Conservation (phyloP, 306 rosid species). For the Rosa persica region DNA sequence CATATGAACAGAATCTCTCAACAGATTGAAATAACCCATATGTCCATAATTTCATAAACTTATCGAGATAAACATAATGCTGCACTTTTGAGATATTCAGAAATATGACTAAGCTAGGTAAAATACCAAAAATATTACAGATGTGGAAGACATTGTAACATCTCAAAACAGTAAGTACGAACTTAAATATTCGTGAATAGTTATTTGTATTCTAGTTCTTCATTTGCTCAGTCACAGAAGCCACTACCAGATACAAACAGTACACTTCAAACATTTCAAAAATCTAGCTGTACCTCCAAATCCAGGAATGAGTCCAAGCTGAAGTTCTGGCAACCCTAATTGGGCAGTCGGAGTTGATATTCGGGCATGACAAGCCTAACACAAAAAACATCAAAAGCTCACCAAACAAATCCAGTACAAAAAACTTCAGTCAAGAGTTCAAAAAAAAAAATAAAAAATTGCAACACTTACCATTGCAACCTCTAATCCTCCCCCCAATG, state of each 20-base stretch:
- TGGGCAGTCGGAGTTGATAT: slow-evolving; percentile 87
- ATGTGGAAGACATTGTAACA: neutral
- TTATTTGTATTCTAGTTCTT: neutral
- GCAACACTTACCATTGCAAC: slow-evolving; percentile 78
- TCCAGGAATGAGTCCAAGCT: slow-evolving; percentile 96
- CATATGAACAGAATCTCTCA: neutral
- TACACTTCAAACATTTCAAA: neutral
- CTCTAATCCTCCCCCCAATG: slow-evolving; percentile 98
- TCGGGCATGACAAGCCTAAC: slow-evolving; percentile 84
- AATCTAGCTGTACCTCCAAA: slow-evolving; percentile 69
- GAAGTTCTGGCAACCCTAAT: slow-evolving; percentile 95
- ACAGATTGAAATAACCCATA: neutral
- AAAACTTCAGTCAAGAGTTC: neutral
- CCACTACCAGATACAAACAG: neutral
- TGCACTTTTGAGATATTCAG: neutral
- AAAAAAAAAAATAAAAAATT: neutral
- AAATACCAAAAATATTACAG: neutral
- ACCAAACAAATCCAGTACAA: slow-evolving; percentile 3
- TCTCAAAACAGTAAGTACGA: neutral
- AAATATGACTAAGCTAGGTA: neutral
- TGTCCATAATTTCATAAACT: neutral
- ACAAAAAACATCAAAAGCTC: neutral
- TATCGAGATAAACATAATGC: neutral
- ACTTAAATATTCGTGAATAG: neutral
- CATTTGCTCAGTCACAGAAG: neutral